Evolutionary conservation across 257 asterid species (phyloP), one percentile per base, ranked within the genome.

Genomic region (Solanum okadae): DNA sequence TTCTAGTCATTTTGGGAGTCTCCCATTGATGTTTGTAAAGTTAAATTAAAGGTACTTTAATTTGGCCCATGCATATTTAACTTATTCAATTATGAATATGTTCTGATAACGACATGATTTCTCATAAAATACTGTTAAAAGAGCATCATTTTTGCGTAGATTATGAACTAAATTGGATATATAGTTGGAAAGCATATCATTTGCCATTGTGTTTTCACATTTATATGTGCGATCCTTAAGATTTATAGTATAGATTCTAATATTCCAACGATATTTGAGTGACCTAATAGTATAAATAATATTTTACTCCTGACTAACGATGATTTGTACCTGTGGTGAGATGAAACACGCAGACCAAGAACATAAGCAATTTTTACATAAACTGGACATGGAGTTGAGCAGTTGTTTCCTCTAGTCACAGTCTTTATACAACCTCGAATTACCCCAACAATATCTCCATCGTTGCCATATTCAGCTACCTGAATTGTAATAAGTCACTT

Each of bases 331-430:
- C 98, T 96, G 90, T 94, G 96, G 12, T 94, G 85, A 88, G 95
- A 89, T 37, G 98, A 95, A 88, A 96, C 98, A 91, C 98, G 92
- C 3, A 96, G 93, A 27, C 98, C 98, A 25, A 94, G 92, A 88
- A 96, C 89, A 87, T 94, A 96, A 63, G 96, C 98, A 91, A 96
- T 90, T 71, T 93, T 93, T 52, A 92, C 95, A 88, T 93, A 93
- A 20, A 72, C 65, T 37, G 97, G 95, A 68, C 38, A 56, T 25
- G 88, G 79, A 18, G 61, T 86, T 23, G 92, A 61, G 29, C 83
- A 86, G 84, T 78, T 92, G 68, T 89, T 91, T 77, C 95, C 94
- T 89, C 67, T 91, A 40, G 96, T 92, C 63, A 96, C 98, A 10
- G 93, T 92, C 89, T 94, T 96, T 38, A 95, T 89, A 89, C 96